A percentile compares a stretch with the other conserved stretches of the same genome.
Conservation (phyloP, 2,329 filamentous ascomycete genomes). For the Penicillium sp. region DNA sequence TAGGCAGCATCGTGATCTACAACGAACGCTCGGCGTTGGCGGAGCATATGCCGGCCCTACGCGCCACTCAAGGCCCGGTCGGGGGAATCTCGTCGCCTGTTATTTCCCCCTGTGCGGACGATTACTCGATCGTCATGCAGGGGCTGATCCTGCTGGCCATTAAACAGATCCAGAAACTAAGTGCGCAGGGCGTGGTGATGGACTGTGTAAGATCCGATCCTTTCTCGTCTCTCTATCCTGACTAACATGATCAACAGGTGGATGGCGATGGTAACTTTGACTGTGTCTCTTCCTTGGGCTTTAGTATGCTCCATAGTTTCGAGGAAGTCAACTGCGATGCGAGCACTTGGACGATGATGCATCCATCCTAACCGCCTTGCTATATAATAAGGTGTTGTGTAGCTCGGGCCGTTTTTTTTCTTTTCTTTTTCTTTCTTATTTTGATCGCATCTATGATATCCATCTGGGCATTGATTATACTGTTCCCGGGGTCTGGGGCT, state of each 20-base stretch:
- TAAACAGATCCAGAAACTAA: constrained; percentile 77
- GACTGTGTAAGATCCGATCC: constrained; percentile 68
- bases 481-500: background rate
- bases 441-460: constrained; percentile 23
- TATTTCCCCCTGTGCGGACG: constrained; percentile 66
- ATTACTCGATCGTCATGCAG: constrained; percentile 72
- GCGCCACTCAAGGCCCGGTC: constrained; percentile 57
- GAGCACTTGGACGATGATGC: constrained; percentile 60
- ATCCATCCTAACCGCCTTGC: constrained; percentile 31
- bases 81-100: constrained; percentile 81
- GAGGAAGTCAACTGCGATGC: constrained; percentile 76
- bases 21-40: constrained; percentile 68
- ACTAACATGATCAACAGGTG: constrained; percentile 54
- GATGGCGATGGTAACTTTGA: constrained; percentile 72
- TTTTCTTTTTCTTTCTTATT: constrained; percentile 3
- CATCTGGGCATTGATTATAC: constrained; percentile 17
- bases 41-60: constrained; percentile 68
- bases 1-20: constrained; percentile 80
- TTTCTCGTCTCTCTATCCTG: background rate
- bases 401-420: background rate
- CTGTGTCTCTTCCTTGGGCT: constrained; percentile 75
- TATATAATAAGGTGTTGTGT: background rate
- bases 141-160: constrained; percentile 79
- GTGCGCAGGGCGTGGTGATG: constrained; percentile 70
- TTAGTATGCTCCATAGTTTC: constrained; percentile 74